These are phyloP conservation scores for Trametes coccinea DNA, from an alignment of 768 basidiomycete genomes.

Conservation along the genomic window DNA sequence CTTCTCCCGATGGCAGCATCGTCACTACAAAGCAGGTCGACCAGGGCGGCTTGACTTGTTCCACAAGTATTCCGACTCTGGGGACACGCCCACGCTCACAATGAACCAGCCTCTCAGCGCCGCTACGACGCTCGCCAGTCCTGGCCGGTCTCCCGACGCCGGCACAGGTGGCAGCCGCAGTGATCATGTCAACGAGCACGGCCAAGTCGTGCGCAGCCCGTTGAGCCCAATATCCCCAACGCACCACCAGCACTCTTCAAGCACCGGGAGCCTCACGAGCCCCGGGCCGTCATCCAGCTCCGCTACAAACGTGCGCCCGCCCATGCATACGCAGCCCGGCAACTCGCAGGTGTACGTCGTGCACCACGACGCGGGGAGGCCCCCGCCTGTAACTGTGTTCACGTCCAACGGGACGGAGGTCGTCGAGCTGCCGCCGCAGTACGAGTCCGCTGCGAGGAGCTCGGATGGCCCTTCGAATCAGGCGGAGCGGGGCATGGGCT, in stretches of 20 bases:
- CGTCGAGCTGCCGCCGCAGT: constrained; percentile 60
- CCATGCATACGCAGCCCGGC: constrained; percentile 9
- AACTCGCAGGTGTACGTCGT: constrained; percentile 51
- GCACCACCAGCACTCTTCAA: constrained; percentile 2
- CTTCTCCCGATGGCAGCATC: constrained; percentile 8
- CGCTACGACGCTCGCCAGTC: background rate
- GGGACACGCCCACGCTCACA: constrained; percentile 23
- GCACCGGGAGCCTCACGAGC: background rate
- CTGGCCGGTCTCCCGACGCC: background rate
- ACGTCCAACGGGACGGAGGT: constrained; percentile 55
- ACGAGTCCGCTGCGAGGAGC: constrained; percentile 26
- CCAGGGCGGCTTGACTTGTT: background rate
- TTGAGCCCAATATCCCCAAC: background rate
- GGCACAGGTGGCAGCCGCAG: background rate
- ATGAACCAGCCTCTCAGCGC: constrained; percentile 3
- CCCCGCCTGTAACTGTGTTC: constrained; percentile 56
- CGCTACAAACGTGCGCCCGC: background rate
- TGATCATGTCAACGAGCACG: background rate
- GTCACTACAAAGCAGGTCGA: background rate
- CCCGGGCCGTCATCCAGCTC: background rate
- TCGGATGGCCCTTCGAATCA: background rate
- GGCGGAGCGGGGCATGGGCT: background rate
- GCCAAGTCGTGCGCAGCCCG: background rate
- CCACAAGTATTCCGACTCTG: constrained; percentile 16
- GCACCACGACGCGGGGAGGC: constrained; percentile 58